Percentiles rank a stretch among this genome's conserved stretches.
Conservation (phyloP, 1,284 basidiomycete species). For the Leccinum angustisporum region DNA sequence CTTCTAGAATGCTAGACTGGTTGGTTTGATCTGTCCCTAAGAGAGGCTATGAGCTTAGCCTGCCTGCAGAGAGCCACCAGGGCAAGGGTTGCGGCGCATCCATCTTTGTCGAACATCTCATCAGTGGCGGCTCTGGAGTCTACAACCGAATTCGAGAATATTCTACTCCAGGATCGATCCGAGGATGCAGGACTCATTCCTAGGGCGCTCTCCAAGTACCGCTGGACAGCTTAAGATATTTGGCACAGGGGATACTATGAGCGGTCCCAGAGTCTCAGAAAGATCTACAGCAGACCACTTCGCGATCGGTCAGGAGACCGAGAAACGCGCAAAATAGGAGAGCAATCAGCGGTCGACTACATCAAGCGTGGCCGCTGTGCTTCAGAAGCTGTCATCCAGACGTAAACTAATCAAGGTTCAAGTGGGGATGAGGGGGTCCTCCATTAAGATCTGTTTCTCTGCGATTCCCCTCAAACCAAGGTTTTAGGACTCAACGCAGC, state of each 20-base stretch:
- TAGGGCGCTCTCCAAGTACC: not conserved
- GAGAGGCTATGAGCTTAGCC: not conserved
- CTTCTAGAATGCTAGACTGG: not conserved
- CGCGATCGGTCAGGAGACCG: not conserved
- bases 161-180: not conserved
- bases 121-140: not conserved
- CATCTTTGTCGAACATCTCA: not conserved
- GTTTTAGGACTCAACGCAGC: not conserved
- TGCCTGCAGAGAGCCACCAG: not conserved
- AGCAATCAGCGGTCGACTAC: no score
- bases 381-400: no score
- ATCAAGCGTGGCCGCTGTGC: not conserved
- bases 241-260: not conserved
- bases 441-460: not conserved
- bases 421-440: not conserved
- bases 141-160: not conserved
- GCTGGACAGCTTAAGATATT: not conserved
- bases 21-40: not conserved
- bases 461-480: not conserved
- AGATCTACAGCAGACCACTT: constrained; percentile 1
- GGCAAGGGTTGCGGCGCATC: not conserved
- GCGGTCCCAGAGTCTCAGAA: not conserved
- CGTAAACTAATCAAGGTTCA: not conserved
- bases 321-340: not conserved
- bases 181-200: not conserved